A percentile compares a stretch with the other conserved stretches of the same genome.
phyloP scores from a whole-genome alignment of 139 green algal genomes.

The Haematococcus lacustris region DNA sequence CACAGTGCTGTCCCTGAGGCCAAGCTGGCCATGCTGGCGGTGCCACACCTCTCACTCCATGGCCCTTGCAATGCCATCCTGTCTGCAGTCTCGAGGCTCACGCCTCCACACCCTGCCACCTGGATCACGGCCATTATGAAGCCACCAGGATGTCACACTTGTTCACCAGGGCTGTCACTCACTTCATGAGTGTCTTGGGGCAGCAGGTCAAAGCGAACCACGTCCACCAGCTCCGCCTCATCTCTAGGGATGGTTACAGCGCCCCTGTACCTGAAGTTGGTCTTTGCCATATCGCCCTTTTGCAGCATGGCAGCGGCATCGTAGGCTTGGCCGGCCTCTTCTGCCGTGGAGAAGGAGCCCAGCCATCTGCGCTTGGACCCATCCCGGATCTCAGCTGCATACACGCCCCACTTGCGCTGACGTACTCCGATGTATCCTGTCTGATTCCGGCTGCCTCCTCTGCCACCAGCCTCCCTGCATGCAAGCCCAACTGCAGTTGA shows the following conservation, averaged over 20 bases:
- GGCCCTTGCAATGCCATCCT: too few relatives aligned
- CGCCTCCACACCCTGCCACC: too few relatives aligned
- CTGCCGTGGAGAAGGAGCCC: slow-evolving; percentile 56
- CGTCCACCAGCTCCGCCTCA: not conserved
- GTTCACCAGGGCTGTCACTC: too few relatives aligned
- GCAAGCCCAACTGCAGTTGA: too few relatives aligned
- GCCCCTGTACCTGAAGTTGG: slow-evolving; percentile 62
- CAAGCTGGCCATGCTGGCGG: too few relatives aligned
- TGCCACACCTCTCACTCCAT: too few relatives aligned
- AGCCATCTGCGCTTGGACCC: slow-evolving; percentile 65
- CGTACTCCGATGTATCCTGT: slow-evolving; percentile 67
- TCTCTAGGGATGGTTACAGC: slow-evolving; percentile 12
- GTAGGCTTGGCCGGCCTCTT: slow-evolving; percentile 68
- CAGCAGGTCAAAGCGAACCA: not conserved
- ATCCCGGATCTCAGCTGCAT: slow-evolving; percentile 76
- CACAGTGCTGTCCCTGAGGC: too few relatives aligned
- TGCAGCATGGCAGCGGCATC: slow-evolving; percentile 69
- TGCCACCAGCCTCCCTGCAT: too few relatives aligned
- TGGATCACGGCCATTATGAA: too few relatives aligned
- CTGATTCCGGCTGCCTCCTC: slow-evolving; percentile 51
- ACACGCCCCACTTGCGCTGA: slow-evolving; percentile 72
- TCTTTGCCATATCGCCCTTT: slow-evolving; percentile 57
- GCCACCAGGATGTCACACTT: too few relatives aligned
- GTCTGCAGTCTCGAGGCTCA: too few relatives aligned
- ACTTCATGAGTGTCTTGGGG: too few relatives aligned